These are phyloP conservation scores for Sarocladium kiliense DNA, from an alignment of 2,329 filamentous ascomycete species.

Conservation along the genomic window DNA sequence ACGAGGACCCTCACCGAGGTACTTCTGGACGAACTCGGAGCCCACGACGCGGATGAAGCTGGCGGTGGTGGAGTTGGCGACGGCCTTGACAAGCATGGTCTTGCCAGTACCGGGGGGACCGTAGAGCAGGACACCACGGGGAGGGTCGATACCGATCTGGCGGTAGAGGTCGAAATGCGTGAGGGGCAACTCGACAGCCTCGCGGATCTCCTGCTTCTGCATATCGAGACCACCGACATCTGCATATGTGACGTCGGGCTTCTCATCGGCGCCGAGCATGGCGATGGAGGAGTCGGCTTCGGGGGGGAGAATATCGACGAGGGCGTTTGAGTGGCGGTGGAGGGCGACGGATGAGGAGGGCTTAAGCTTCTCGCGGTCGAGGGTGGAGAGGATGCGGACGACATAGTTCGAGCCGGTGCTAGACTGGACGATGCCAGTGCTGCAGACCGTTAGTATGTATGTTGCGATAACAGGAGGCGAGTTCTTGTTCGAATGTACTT, in stretches of 20 bases:
- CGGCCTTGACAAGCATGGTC: slow-evolving; percentile 96
- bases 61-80: slow-evolving; percentile 95
- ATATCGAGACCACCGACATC: slow-evolving; percentile 97
- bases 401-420: slow-evolving; percentile 99
- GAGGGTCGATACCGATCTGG: slow-evolving; percentile 98
- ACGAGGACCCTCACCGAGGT: slow-evolving; percentile 91
- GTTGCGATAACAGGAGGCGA: slow-evolving; percentile 3
- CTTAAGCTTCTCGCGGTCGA: slow-evolving; percentile 97
- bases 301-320: slow-evolving; percentile 97
- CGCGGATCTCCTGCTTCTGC: slow-evolving; percentile 99
- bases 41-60: slow-evolving; percentile 98
- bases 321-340: slow-evolving; percentile 95
- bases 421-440: slow-evolving; percentile 96
- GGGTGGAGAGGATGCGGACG: slow-evolving; percentile 93
- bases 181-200: slow-evolving; percentile 92
- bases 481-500: slow-evolving; percentile 58
- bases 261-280: slow-evolving; percentile 95
- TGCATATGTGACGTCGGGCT: slow-evolving; percentile 96
- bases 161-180: slow-evolving; percentile 99
- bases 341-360: slow-evolving; percentile 95
- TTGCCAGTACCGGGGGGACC: slow-evolving; percentile 94
- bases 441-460: slow-evolving; percentile 30
- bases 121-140: slow-evolving; percentile 91
- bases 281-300: slow-evolving; percentile 98
- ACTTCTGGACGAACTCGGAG: slow-evolving; percentile 98